Percentiles rank a stretch among this genome's conserved stretches.
Conservation (phyloP, 1,284 basidiomycete species). For the Sporisorium iseilematis-ciliati region DNA sequence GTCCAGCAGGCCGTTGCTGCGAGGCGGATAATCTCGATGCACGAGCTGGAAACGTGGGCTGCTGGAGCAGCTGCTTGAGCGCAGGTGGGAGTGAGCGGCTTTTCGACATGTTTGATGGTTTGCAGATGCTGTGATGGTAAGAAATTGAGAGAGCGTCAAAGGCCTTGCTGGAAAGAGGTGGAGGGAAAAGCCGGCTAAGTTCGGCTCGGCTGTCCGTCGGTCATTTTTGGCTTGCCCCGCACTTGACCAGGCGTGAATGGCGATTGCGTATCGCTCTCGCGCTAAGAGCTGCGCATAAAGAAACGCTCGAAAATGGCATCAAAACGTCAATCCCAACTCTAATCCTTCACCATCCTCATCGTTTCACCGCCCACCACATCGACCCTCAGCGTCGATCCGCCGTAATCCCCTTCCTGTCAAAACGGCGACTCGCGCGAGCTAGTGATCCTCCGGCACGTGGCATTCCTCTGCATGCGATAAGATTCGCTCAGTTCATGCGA, state of each 20-base stretch:
- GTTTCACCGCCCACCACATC: background rate
- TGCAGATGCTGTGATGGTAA: background rate
- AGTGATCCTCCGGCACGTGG: background rate
- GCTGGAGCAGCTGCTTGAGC: slow-evolving; percentile 80
- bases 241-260: background rate
- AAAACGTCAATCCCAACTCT: background rate
- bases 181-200: background rate
- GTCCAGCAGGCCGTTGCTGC: slow-evolving; percentile 47
- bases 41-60: slow-evolving; percentile 77
- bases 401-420: background rate
- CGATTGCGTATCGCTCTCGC: slow-evolving; percentile 16
- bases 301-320: background rate
- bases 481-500: background rate
- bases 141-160: too few species aligned
- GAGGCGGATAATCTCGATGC: slow-evolving; percentile 71
- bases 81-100: slow-evolving; percentile 66
- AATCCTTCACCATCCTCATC: background rate
- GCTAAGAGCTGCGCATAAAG: background rate
- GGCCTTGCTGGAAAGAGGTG: background rate
- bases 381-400: too few species aligned
- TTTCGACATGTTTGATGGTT: slow-evolving; percentile 34
- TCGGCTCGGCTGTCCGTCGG: background rate
- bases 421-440: slow-evolving; percentile 3
- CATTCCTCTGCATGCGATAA: background rate
- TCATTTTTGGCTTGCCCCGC: background rate